phyloP scores from a whole-genome alignment of 768 basidiomycete species.

The Collybia mongolica region DNA sequence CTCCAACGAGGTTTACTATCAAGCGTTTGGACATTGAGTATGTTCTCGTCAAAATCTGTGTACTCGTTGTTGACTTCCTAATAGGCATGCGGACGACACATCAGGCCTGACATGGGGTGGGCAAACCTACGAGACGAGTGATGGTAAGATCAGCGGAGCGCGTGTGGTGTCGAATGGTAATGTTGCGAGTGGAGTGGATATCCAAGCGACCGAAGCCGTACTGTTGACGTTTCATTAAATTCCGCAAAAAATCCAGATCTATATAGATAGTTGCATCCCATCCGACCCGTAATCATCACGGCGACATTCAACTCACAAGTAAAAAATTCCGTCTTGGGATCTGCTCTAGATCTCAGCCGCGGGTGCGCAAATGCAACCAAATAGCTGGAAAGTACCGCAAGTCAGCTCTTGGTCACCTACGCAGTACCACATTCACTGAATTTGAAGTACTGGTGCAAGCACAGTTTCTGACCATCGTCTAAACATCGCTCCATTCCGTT shows the following conservation, averaged over 20 bases:
- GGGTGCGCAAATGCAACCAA: no score
- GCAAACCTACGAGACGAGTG: slow-evolving; percentile 51
- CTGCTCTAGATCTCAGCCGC: no score
- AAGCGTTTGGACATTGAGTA: slow-evolving; percentile 51
- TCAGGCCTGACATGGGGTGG: slow-evolving; percentile 58
- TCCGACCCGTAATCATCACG: no score
- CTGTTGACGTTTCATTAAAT: slow-evolving; percentile 32
- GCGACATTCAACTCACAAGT: no score
- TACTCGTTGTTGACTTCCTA: not conserved
- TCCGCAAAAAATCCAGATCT: not conserved
- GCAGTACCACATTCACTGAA: no score
- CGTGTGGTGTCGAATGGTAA: slow-evolving; percentile 23
- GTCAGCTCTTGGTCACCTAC: no score
- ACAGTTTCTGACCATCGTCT: no score
- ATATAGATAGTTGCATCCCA: no score
- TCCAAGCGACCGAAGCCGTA: slow-evolving; percentile 48
- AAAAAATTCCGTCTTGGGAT: no score
- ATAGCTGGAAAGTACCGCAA: no score
- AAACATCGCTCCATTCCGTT: no score
- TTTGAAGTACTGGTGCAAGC: no score
- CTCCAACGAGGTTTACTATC: slow-evolving; percentile 33
- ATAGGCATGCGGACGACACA: slow-evolving; percentile 48
- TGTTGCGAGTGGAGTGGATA: slow-evolving; percentile 39
- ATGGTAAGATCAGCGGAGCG: slow-evolving; percentile 38
- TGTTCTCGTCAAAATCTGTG: slow-evolving; percentile 12